A percentile compares a stretch with the other conserved stretches of the same genome.
Conservation (phyloP, 75 land plant genomes). For the Isoetes taiwanensis region DNA sequence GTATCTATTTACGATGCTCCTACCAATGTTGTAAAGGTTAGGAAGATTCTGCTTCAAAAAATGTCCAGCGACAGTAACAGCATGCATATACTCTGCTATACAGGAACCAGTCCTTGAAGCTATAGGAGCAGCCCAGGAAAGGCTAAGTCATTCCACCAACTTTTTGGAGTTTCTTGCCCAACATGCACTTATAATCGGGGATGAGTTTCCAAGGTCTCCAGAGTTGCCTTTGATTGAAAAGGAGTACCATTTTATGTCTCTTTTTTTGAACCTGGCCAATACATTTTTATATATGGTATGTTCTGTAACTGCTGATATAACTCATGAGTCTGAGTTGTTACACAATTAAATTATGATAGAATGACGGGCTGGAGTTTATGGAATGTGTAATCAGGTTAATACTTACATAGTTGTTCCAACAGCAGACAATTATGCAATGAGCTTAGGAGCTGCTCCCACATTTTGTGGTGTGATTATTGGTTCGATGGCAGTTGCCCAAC, state of each 20-base stretch:
- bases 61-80: not conserved
- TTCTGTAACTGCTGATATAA: not conserved
- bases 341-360: not conserved
- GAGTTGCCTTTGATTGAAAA: conserved; percentile 34
- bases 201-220: conserved; percentile 30
- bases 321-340: not conserved
- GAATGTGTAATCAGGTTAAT: conserved; percentile 28
- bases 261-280: conserved; percentile 69
- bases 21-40: not conserved
- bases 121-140: conserved; percentile 55
- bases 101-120: conserved; percentile 78
- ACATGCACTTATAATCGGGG: conserved; percentile 54
- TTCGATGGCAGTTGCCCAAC: conserved; percentile 81
- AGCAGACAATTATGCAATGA: conserved; percentile 67
- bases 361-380: not conserved
- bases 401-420: conserved; percentile 89
- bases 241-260: conserved; percentile 56
- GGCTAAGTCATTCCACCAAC: conserved; percentile 60
- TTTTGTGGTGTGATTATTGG: conserved; percentile 79
- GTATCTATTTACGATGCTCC: conserved; percentile 24
- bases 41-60: not conserved
- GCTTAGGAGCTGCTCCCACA: conserved; percentile 81
- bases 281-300: conserved; percentile 82
- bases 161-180: conserved; percentile 56
- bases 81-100: not conserved